Evolutionary conservation across 2,329 filamentous ascomycete genomes (phyloP), one percentile per base, ranked within the genome.

Genomic region (Alternaria sp.): DNA sequence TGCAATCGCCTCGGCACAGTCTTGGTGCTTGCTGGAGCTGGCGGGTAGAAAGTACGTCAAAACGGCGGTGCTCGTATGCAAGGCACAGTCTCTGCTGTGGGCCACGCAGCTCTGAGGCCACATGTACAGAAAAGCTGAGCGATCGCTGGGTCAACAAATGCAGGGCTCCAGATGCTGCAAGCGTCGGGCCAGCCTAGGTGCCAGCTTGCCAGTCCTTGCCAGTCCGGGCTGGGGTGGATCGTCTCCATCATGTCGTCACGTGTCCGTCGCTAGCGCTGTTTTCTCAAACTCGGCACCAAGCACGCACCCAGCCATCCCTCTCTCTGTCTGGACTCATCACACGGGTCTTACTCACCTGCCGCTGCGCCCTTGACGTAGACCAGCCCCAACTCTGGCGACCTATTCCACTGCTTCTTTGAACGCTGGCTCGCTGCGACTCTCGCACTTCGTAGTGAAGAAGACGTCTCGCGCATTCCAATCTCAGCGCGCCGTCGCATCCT

Each of bases 291-390:
- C 60, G 62, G 64, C 69, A 62, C 40, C 8, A 40, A 47, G 53
- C 30, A n/a, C 30, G 26, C 61, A 50, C 44, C 62, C 52, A 45
- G 50, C 65, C 58, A 49, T 54, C 51, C 51, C 26, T 62, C 47
- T 47, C 17, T 51, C 52, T 44, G 26, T 63, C 47, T 51, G 30
- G 36, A 53, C 57, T 53, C 53, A 59, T 58, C 51, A 52, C 43
- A 44, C 55, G 62, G 63, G 59, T 63, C 59, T 64, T 67, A 61
- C 67, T 66, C 69, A 65, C 66, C 63, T 62, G 63, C 65, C 64
- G 57, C 65, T 65, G 67, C 67, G 63, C 66, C 63, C 60, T 45
- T 66, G 56, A 70, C 62, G 62, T 73, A 75, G 72, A 69, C 56
- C 67, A 61, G 45, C 64, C 57, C 25, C 57, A 59, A 62, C 61